Conservation (phyloP, 2,329 filamentous ascomycete species). For the Apiospora arundinis region DNA sequence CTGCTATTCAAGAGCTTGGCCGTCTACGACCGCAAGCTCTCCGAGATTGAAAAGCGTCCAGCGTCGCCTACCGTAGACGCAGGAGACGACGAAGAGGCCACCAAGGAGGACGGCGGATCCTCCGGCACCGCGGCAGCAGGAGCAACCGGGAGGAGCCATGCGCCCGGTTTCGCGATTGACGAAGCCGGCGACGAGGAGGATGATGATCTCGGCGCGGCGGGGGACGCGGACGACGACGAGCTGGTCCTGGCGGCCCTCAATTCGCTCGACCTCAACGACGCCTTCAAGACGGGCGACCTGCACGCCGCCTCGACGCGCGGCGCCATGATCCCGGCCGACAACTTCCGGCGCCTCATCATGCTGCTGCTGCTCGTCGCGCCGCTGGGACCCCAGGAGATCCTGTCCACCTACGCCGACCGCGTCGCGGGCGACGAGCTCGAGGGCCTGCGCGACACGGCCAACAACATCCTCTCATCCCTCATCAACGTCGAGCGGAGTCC, state of each 20-base stretch:
- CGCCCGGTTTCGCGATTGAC: constrained; percentile 54
- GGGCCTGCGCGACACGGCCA: constrained; percentile 65
- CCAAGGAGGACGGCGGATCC: not conserved
- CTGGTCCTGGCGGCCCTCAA: constrained; percentile 73
- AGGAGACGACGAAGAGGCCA: constrained; percentile 25
- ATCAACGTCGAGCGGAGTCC: constrained; percentile 68
- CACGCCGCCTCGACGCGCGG: constrained; percentile 57
- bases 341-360: constrained; percentile 74
- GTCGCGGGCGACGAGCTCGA: constrained; percentile 62
- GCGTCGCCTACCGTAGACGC: constrained; percentile 21
- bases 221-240: constrained; percentile 60
- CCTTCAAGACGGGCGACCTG: constrained; percentile 59
- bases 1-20: constrained; percentile 75
- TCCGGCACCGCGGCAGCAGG: not conserved
- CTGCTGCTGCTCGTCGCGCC: constrained; percentile 72
- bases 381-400: constrained; percentile 66
- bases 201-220: constrained; percentile 44
- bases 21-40: constrained; percentile 68
- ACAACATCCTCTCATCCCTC: constrained; percentile 71
- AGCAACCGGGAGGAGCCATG: constrained; percentile 29
- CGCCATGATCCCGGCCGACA: constrained; percentile 77
- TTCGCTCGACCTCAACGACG: constrained; percentile 68
- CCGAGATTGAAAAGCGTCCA: constrained; percentile 38
- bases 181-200: constrained; percentile 48
- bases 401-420: constrained; percentile 65